Evolutionary conservation across 2,329 filamentous ascomycete species (phyloP).

Genomic region (Elsinoe batatas): DNA sequence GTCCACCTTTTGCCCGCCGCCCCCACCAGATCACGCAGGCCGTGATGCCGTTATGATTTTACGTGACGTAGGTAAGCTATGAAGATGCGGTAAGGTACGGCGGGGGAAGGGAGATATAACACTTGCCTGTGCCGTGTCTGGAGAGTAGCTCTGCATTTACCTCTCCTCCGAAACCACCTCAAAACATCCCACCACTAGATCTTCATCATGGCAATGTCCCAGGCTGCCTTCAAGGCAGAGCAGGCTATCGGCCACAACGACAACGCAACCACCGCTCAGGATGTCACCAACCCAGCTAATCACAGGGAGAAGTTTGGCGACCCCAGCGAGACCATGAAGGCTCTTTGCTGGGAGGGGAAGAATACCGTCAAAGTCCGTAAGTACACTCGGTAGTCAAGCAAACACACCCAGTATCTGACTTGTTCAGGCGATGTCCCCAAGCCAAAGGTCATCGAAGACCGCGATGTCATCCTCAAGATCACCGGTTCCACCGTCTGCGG

Average conservation of each 20-base stretch:
- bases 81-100: not conserved
- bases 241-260: conserved; percentile 57
- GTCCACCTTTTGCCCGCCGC: not conserved
- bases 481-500: conserved; percentile 56
- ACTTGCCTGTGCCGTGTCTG: not conserved
- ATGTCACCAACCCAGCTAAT: conserved; percentile 54
- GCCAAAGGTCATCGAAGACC: conserved; percentile 61
- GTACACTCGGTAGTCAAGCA: conserved; percentile 16
- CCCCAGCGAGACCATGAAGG: conserved; percentile 60
- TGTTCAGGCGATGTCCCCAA: conserved; percentile 50
- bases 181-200: not conserved
- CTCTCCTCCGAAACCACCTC: not conserved
- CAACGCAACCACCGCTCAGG: conserved; percentile 56
- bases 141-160: not conserved
- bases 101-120: not conserved
- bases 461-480: conserved; percentile 71
- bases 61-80: conserved; percentile 8
- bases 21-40: conserved; percentile 1
- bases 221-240: conserved; percentile 59
- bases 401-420: conserved; percentile 5
- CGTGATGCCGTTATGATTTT: conserved; percentile 11
- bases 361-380: conserved; percentile 60
- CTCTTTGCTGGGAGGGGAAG: conserved; percentile 73
- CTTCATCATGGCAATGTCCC: conserved; percentile 40
- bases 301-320: conserved; percentile 43